phyloP scores from a whole-genome alignment of 306 rosid genomes.

The Rosa multiflora region DNA sequence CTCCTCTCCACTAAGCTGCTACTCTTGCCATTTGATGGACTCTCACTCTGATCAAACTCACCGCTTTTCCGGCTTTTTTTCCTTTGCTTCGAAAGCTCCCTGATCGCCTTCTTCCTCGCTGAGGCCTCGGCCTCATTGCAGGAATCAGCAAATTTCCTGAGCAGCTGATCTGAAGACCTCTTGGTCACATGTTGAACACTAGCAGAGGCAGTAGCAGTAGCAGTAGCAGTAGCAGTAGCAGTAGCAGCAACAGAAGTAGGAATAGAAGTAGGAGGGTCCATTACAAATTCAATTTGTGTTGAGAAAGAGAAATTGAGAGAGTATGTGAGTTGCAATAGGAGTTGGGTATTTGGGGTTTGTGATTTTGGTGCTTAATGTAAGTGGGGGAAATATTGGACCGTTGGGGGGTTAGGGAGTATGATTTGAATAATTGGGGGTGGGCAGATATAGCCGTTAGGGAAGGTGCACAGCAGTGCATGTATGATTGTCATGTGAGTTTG shows the following conservation, averaged over 20 bases:
- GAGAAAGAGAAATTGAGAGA: neutral
- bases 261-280: slow-evolving; percentile 41
- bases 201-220: neutral
- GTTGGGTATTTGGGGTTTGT: neutral
- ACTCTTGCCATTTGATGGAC: slow-evolving; percentile 28
- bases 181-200: slow-evolving; percentile 66
- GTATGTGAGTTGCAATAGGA: neutral
- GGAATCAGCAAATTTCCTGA: slow-evolving; percentile 57
- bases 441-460: slow-evolving; percentile 42
- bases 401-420: slow-evolving; percentile 23
- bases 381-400: slow-evolving; percentile 38
- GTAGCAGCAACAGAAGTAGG: neutral
- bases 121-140: slow-evolving; percentile 23
- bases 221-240: neutral
- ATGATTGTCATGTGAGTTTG: slow-evolving; percentile 19
- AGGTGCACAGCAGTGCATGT: neutral
- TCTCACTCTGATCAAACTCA: slow-evolving; percentile 34
- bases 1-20: slow-evolving; percentile 47
- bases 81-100: slow-evolving; percentile 30
- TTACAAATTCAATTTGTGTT: slow-evolving; percentile 14
- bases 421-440: slow-evolving; percentile 28
- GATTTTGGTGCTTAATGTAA: slow-evolving; percentile 4
- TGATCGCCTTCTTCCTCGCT: slow-evolving; percentile 19
- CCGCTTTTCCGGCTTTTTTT: slow-evolving; percentile 27
- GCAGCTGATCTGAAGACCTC: slow-evolving; percentile 83